These are phyloP conservation scores for Ophiostoma triangulosporum DNA, from an alignment of 2,329 filamentous ascomycete genomes.

Conservation along the genomic window DNA sequence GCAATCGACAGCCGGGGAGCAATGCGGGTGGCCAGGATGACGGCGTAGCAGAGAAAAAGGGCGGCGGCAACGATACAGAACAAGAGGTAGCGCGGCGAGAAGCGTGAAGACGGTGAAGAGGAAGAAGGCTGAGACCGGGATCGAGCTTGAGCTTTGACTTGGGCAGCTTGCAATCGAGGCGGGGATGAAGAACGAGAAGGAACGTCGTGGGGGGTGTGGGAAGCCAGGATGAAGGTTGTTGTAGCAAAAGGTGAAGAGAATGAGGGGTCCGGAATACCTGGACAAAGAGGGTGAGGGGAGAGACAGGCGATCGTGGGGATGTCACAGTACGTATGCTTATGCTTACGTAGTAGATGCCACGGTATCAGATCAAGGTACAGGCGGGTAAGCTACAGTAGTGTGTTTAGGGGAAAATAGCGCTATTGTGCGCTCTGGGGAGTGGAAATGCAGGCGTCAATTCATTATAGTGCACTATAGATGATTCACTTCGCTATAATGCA, in stretches of 20 bases:
- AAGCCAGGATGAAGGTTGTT: slow-evolving; percentile 5
- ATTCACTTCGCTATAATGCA: no score
- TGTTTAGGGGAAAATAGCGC: background rate
- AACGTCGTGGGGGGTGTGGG: slow-evolving; percentile 1
- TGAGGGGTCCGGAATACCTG: background rate
- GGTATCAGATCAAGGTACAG: background rate
- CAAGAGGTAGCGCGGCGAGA: slow-evolving; percentile 18
- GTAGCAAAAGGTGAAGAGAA: background rate
- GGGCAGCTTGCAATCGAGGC: background rate
- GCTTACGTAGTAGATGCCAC: background rate
- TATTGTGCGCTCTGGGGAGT: background rate
- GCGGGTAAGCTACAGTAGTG: background rate
- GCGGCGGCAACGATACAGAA: slow-evolving; percentile 39
- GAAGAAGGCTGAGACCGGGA: background rate
- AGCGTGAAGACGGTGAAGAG: slow-evolving; percentile 27
- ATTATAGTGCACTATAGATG: no score
- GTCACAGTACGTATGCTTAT: background rate
- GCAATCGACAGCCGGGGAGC: slow-evolving; percentile 40
- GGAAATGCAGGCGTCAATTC: background rate
- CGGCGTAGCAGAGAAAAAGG: slow-evolving; percentile 39
- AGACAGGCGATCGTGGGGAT: background rate
- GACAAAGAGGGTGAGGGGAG: background rate
- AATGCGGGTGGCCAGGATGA: slow-evolving; percentile 55
- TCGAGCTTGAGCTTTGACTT: background rate
- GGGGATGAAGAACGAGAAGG: slow-evolving; percentile 20